Percentiles rank a stretch among this genome's conserved stretches.
Evolutionary conservation across 2,329 filamentous ascomycete genomes (phyloP).

Genomic region (Zasmidium angulare): DNA sequence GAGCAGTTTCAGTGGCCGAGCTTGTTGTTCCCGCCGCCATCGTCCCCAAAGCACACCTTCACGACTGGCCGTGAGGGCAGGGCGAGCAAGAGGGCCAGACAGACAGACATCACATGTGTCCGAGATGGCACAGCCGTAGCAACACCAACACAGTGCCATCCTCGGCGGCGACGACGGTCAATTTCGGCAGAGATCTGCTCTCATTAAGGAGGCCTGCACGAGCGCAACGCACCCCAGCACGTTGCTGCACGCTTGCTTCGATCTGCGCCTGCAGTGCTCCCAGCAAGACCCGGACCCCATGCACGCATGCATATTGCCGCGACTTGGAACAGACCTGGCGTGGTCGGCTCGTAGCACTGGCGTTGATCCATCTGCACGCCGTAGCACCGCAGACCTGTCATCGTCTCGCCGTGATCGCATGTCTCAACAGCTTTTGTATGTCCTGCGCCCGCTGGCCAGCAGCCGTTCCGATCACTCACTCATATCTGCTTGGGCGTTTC

Average conservation of each 20-base stretch:
- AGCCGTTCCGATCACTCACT: no score
- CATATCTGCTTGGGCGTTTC: background rate
- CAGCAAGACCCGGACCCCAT: constrained; percentile 8
- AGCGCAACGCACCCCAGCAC: constrained; percentile 16
- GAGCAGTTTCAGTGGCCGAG: constrained; percentile 15
- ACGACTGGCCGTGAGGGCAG: background rate
- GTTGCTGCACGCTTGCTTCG: constrained; percentile 14
- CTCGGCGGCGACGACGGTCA: constrained; percentile 2
- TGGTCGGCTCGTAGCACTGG: constrained; percentile 8
- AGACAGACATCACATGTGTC: background rate
- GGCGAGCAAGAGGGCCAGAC: background rate
- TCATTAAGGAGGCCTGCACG: constrained; percentile 15
- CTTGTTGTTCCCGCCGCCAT: constrained; percentile 3
- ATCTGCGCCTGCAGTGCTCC: constrained; percentile 16
- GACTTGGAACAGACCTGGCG: constrained; percentile 10
- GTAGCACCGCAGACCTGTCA: constrained; percentile 1
- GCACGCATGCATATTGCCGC: constrained; percentile 10
- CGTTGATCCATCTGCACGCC: constrained; percentile 12
- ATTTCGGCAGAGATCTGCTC: constrained; percentile 19
- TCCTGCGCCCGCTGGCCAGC: constrained; percentile 3
- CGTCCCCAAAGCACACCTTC: background rate
- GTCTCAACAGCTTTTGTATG: background rate
- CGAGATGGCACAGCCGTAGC: no score
- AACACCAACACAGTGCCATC: background rate
- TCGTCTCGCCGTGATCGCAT: background rate